Base-by-base conservation (phyloP, 2,329 filamentous ascomycete genomes). In the Neurospora crassa region DNA sequence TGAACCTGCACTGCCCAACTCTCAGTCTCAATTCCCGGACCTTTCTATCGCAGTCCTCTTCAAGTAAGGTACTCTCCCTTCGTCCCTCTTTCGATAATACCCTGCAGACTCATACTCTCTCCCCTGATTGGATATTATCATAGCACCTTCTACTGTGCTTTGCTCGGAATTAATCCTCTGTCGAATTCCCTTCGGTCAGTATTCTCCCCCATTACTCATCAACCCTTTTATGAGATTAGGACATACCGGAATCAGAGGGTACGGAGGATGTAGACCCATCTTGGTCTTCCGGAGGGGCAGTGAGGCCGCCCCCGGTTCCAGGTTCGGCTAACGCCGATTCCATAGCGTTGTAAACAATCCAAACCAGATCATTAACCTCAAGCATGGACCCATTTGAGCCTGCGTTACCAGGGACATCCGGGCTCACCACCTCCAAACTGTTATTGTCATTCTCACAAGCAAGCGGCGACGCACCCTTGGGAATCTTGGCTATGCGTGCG, bases 71-170 rank as follows among this genome's bases (percentile, higher is more conserved):
- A 8, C 8, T 37, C 34, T 8, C 5, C 8, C 8, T 37, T 37
- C 34, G 2, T 37, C 34, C 34, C 34, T 37, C 1, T 37, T 37
- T 37, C 1, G 1, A 37, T 1, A 37, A 37, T 1, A 37, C 34
- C 5, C 34, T 37, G 34, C 34, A 37, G 34, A 29, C 29, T 29
- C 29, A 4, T 4, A 4, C 29, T 29, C 29, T 29, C 29, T 3
- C 2, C 29, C 24, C 24, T 34, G 3, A 8, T 8, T 1, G 8
- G 34, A 8, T 37, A 37, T 37, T 7, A 3, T 37, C 8, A 37
- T 7, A 1, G 0, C 1, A 8, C 1, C 34, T 1, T 6, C 2
- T 6, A 7, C 34, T 37, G 8, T 37, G 34, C 8, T 37, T 2
- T 8, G 34, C 34, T 37, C 2, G 2, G 5, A 6, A 7, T 37